phyloP scores from a whole-genome alignment of 108 stramenopile genomes.

The Skeletonema marinoi region DNA sequence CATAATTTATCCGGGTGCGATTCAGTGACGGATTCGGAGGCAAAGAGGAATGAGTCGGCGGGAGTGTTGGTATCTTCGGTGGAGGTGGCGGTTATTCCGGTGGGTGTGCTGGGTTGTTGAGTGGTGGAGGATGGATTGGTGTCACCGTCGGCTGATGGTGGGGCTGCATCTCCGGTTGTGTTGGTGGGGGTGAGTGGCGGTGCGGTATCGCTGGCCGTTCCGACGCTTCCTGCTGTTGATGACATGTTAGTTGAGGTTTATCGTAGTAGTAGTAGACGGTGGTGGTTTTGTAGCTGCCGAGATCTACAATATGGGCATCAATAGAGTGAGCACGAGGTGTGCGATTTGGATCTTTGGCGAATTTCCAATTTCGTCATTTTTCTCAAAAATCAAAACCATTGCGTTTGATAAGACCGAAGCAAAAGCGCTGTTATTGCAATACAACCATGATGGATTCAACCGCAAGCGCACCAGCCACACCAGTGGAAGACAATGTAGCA shows the following conservation, averaged over 20 bases:
- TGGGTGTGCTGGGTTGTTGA: not conserved
- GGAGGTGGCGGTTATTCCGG: not conserved
- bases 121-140: not conserved
- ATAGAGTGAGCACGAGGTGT: not conserved
- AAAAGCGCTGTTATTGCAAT: not conserved
- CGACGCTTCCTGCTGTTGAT: constrained; percentile 2
- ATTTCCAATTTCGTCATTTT: not conserved
- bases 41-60: constrained; percentile 85
- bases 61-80: constrained; percentile 2
- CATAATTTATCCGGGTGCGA: constrained; percentile 99
- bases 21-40: constrained; percentile 97
- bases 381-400: too few relatives aligned
- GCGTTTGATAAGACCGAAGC: not conserved
- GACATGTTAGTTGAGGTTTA: not conserved
- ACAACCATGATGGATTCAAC: not conserved
- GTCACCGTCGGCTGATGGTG: not conserved
- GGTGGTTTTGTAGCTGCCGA: too few relatives aligned
- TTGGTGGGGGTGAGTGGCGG: not conserved
- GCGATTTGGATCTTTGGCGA: not conserved
- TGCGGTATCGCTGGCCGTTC: not conserved
- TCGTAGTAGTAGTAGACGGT: too few relatives aligned
- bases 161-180: not conserved
- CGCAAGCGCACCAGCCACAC: not conserved
- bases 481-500: not conserved
- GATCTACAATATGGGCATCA: too few relatives aligned